A percentile compares a stretch with the other conserved stretches of the same genome.
These are phyloP conservation scores for Ceratocystis cubensis DNA, from an alignment of 2,329 filamentous ascomycete genomes.

Conservation along the genomic window DNA sequence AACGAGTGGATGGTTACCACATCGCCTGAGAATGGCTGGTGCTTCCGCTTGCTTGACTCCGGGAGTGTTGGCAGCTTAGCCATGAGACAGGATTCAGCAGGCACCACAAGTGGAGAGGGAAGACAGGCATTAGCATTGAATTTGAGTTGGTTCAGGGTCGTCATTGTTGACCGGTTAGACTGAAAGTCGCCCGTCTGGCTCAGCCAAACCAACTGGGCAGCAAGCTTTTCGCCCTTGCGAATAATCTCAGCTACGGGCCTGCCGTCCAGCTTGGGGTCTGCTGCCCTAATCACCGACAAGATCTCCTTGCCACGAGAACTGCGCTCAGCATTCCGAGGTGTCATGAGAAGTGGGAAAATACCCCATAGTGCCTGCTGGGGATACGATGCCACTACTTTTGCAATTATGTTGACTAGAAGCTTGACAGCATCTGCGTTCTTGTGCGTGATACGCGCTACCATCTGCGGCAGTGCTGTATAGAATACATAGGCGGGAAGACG, in stretches of 20 bases:
- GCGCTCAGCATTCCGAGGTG: conserved; percentile 43
- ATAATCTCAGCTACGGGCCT: conserved; percentile 47
- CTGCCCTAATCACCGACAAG: conserved; percentile 35
- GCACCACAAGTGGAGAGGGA: conserved; percentile 76
- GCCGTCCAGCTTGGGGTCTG: conserved; percentile 11
- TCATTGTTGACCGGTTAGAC: conserved; percentile 50
- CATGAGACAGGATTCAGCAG: conserved; percentile 71
- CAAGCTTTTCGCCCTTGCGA: conserved; percentile 66
- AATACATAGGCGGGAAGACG: conserved; percentile 64
- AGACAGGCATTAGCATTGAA: conserved; percentile 70
- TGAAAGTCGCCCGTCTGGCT: conserved; percentile 67
- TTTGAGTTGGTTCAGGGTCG: conserved; percentile 62
- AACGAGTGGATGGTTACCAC: conserved; percentile 73
- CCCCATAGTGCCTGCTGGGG: conserved; percentile 89
- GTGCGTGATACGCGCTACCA: conserved; percentile 92
- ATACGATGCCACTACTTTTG: conserved; percentile 74
- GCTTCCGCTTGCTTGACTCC: conserved; percentile 53
- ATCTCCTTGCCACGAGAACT: conserved; percentile 29
- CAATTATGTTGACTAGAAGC: conserved; percentile 64
- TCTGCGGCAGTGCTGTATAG: conserved; percentile 75
- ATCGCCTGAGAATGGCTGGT: conserved; percentile 79
- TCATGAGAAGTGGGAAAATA: conserved; percentile 74
- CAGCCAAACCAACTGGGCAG: conserved; percentile 65
- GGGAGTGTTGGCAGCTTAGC: conserved; percentile 65
- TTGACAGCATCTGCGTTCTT: conserved; percentile 66